Evolutionary conservation across 2,329 filamentous ascomycete genomes (phyloP).

Genomic region (Chlorencoelia australis): DNA sequence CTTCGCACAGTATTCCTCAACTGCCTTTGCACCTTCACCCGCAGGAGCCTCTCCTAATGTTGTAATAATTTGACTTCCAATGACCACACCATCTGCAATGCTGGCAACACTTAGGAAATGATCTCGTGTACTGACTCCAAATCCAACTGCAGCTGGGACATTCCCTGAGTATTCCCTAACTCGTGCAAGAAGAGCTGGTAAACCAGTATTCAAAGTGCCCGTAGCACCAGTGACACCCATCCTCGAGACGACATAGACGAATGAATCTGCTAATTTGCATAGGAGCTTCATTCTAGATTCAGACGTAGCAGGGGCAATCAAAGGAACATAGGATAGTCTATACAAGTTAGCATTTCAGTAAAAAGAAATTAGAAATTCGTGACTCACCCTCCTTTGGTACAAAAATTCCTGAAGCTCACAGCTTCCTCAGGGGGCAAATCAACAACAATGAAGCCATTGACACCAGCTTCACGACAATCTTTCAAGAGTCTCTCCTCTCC

Average conservation of each 20-base stretch:
- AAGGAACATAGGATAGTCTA: slow-evolving; percentile 87
- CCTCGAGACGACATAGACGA: slow-evolving; percentile 96
- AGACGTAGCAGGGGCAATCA: slow-evolving; percentile 90
- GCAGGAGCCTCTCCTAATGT: slow-evolving; percentile 59
- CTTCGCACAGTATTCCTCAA: slow-evolving; percentile 78
- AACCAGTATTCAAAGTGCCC: slow-evolving; percentile 68
- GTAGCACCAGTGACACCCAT: slow-evolving; percentile 94
- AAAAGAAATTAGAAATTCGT: not conserved
- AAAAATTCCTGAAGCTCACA: slow-evolving; percentile 78
- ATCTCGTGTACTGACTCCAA: slow-evolving; percentile 90
- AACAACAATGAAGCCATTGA: slow-evolving; percentile 96
- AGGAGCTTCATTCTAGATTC: slow-evolving; percentile 90
- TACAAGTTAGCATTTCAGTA: slow-evolving; percentile 6
- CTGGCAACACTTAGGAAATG: slow-evolving; percentile 81
- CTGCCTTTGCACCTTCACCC: slow-evolving; percentile 58
- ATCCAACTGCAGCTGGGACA: slow-evolving; percentile 84
- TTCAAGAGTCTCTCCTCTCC: slow-evolving; percentile 82
- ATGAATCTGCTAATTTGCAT: slow-evolving; percentile 93
- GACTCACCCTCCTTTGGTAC: slow-evolving; percentile 61
- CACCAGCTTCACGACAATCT: slow-evolving; percentile 73
- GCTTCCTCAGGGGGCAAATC: slow-evolving; percentile 95
- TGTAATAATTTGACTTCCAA: slow-evolving; percentile 90
- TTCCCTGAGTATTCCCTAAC: slow-evolving; percentile 91
- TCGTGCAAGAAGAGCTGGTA: slow-evolving; percentile 71
- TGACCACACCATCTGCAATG: slow-evolving; percentile 88